Evolutionary conservation across 345 rosid species (phyloP).

Genomic region (Raphanus sativus): DNA sequence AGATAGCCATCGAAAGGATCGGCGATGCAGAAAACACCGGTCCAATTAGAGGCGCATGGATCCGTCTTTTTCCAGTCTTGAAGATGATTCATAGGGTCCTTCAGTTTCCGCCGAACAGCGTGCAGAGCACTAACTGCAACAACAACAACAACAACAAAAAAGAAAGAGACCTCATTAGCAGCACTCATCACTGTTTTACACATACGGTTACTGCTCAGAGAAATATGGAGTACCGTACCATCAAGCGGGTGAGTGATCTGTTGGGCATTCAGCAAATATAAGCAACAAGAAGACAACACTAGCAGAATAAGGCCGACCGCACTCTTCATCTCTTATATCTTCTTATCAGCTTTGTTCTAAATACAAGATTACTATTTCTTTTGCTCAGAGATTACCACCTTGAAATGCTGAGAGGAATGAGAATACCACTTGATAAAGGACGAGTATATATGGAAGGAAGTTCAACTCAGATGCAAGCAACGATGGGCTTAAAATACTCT

Average conservation of each 20-base stretch:
- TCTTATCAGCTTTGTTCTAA: neutral
- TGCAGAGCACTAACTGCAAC: constrained; percentile 17
- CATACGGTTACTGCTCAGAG: neutral
- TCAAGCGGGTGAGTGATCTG: constrained; percentile 31
- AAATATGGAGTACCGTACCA: constrained; percentile 7
- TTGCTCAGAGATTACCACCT: neutral
- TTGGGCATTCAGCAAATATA: constrained; percentile 27
- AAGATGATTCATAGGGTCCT: constrained; percentile 35
- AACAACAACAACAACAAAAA: neutral
- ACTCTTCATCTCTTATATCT: constrained; percentile 14
- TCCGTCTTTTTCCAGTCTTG: constrained; percentile 34
- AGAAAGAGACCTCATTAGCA: neutral
- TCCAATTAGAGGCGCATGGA: constrained; percentile 38
- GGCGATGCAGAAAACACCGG: constrained; percentile 33
- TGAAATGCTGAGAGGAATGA: constrained; percentile 6
- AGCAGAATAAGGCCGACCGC: constrained; percentile 10
- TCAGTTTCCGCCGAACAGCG: constrained; percentile 24
- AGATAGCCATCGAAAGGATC: constrained; percentile 47
- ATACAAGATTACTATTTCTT: neutral
- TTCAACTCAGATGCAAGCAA: constrained; percentile 7
- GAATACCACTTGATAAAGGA: neutral
- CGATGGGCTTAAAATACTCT: neutral
- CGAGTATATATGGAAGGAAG: constrained; percentile 13
- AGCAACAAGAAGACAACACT: constrained; percentile 9
- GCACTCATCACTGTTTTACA: neutral